Base-by-base conservation (phyloP, 2,329 filamentous ascomycete species). In the Penicillium sp. region DNA sequence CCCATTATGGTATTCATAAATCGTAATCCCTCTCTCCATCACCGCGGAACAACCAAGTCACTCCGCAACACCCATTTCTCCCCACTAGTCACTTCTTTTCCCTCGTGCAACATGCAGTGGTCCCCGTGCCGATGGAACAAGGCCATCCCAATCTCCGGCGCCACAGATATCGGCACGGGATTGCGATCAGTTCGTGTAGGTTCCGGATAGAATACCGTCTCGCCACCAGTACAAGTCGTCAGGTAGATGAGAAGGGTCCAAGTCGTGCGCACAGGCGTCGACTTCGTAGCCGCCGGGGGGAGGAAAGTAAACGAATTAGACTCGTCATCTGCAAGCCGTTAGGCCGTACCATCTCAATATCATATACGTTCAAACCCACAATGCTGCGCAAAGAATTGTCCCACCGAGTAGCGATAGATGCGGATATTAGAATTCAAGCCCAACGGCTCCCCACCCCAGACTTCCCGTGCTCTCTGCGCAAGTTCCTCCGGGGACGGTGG, bases 1-100 rank as follows among this genome's bases (percentile, higher is more conserved):
- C 32, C 8, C 31, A 18, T 37, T 37, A 37, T 37, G 33, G 6
- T 12, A 37, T 20, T 37, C 15, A 10, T 37, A 12, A 23, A 18
- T 10, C 33, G 3, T 37, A 12, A 25, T 15, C 18, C 35, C n/a
- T 10, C 15, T 5, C 3, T 24, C 9, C 13, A 44, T 68, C 55
- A 72, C 51, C 67, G 59, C 31, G 54, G 61, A 44, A 76, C 72
- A 28, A 75, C 72, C 37, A 95, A 70, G 74, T 95, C 91, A 55
- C 87, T 95, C 57, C 90, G 77, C 52, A 95, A 80, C 52, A 95
- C 84, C 90, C 90, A 95, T 71, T 95, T 95, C 73, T 95, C 89
- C 8, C 90, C 90, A 37, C 80, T 77, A 1, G 74, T 79, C 0
- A 95, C 90, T 66, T 95, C 84, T 49, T 81, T 79, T 0, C 90